Base-by-base conservation (phyloP, 768 basidiomycete genomes). In the Serendipita sp. region DNA sequence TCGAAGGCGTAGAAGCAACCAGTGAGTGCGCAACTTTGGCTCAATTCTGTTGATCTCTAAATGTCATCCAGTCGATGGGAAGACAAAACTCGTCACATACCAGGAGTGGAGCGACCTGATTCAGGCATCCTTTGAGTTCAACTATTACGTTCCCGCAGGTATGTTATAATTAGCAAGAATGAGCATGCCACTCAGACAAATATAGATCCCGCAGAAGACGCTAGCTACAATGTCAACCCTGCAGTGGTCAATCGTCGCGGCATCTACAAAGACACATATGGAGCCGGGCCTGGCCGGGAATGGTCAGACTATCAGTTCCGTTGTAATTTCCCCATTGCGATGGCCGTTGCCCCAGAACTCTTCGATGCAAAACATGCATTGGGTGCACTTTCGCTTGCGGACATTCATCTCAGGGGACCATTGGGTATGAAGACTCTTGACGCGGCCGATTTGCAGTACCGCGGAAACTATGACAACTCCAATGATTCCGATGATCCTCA, bases 291-390 rank as follows among this genome's bases (percentile, higher is more conserved):
- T 56, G 88, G 85, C 8, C 82, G 91, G 64, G 90, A 95, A 74
- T 97, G 92, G 92, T 90, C 92, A 3, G 94, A 99, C 75, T 99
- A 98, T 73, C 96, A 98, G 74, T 81, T 96, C 68, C 82, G 93
- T 66, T 83, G 85, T 70, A 96, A 97, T 75, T 95, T 92, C 78
- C 86, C 93, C 3, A 88, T 97, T 66, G 91, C 96, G 0, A 97
- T 98, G 94, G 82, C 87, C 2, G 93, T 98, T 51, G 96, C 96
- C 1, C 95, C 95, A 7, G 96, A 98, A 73, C 75, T 99, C 53
- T 99, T 98, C 74, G 82, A 92, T 63, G 81, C 82, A 7, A 73
- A 80, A 63, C 88, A 88, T 72, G 96, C 92, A 0, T 77, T 97
- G 18, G 81, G 77, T 3, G 90, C 92, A 0, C 77, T 98, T 44